These are phyloP conservation scores for Nicotiana knightiana DNA, from an alignment of 257 asterid genomes.

Conservation along the genomic window DNA sequence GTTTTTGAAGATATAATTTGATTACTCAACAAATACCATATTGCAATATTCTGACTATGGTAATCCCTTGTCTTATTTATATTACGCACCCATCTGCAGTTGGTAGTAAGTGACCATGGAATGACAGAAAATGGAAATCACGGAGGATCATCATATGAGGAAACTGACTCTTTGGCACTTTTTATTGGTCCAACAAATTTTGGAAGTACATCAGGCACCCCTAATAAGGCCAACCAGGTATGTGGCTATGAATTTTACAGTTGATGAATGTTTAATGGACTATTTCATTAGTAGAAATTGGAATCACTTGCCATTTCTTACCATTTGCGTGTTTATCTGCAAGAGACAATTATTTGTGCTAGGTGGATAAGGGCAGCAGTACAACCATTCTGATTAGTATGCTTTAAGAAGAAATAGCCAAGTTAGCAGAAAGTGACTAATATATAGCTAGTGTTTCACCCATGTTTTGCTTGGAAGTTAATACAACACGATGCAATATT, in stretches of 20 bases:
- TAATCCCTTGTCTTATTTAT: constrained; percentile 8
- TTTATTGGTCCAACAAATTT: constrained; percentile 46
- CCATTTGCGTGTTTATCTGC: background rate
- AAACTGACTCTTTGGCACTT: constrained; percentile 86
- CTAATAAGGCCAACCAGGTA: constrained; percentile 65
- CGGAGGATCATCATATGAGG: constrained; percentile 89
- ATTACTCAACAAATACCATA: background rate
- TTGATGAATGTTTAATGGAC: background rate
- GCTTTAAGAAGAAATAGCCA: background rate
- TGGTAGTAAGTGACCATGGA: constrained; percentile 93
- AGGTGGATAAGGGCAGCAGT: background rate
- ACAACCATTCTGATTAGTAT: background rate
- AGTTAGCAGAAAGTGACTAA: background rate
- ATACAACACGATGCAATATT: background rate
- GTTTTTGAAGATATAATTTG: background rate
- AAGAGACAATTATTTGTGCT: background rate
- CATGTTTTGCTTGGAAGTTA: background rate
- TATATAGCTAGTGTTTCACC: background rate
- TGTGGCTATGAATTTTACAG: background rate
- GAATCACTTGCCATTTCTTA: background rate
- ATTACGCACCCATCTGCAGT: constrained; percentile 36
- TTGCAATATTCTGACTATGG: background rate
- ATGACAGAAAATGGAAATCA: constrained; percentile 90
- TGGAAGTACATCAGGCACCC: constrained; percentile 19
- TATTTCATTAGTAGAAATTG: background rate